Evolutionary conservation across 2,329 filamentous ascomycete species (phyloP), one percentile per base, ranked within the genome.

Genomic region (Cordyceps cateniannulata): DNA sequence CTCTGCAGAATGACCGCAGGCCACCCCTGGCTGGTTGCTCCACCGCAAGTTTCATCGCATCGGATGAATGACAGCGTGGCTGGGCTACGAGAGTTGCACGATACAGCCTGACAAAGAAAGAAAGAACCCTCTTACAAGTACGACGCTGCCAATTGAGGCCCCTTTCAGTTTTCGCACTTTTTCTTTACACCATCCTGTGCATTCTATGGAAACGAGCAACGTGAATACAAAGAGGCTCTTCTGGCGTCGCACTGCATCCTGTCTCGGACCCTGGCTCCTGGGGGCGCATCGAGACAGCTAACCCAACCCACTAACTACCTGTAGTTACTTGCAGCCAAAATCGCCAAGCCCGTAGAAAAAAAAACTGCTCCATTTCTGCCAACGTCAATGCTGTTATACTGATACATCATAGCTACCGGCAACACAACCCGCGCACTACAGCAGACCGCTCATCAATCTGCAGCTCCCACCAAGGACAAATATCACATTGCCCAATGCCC

Each of bases 31-130:
- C 32, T 10, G 29, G 29, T 20, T n/a, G 35, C 47, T 59, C 56
- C 56, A 59, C 56, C 51, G 35, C 47, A 59, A 24, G 56, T 59
- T 47, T 59, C 56, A 59, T 27, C 47, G 32, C 56, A 51, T 57
- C 54, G 32, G 56, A 59, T 50, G 45, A 58, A 58, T 58, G 56
- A 59, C 56, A 32, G 35, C 29, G 10, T 27, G 35, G 29, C 16
- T 9, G 10, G 22, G n/a, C 29, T 4, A 16, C 16, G n/a, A 27
- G 20, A 25, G 32, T 49, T 22, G 29, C 29, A 29, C 45, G 3
- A 38, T 12, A 20, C 32, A 5, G 22, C 20, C 18, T 0, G 18
- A 42, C 10, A 4, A 25, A 48, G 22, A 57, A 10, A 16, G 5
- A 14, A 27, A 27, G 9, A 10, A 20, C 2, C n/a, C n/a, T 27